These are phyloP conservation scores for Multifurca ochricompacta DNA, from an alignment of 768 basidiomycete species.

Conservation along the genomic window DNA sequence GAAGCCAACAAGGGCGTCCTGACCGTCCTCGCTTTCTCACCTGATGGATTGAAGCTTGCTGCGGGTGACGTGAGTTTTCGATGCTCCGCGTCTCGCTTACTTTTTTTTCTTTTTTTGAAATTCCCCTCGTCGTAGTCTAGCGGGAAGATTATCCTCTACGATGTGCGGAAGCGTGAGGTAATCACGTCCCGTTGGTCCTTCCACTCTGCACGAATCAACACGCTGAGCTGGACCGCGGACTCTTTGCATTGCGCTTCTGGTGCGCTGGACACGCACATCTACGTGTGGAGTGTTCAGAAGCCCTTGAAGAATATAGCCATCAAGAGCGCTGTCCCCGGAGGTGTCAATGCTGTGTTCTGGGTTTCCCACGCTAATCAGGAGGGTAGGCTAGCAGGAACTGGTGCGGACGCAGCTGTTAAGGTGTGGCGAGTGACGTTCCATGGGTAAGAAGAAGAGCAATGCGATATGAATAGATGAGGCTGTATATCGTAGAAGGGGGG, in stretches of 20 bases:
- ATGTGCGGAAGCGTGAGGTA: conserved; percentile 59
- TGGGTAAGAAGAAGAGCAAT: conserved; percentile 15
- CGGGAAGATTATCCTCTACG: conserved; percentile 76
- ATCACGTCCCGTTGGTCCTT: conserved; percentile 77
- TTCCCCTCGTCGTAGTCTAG: conserved; percentile 43
- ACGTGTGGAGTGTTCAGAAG: conserved; percentile 72
- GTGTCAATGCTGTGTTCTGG: conserved; percentile 80
- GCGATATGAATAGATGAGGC: neutral
- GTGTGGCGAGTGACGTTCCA: conserved; percentile 56
- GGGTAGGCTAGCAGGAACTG: conserved; percentile 54
- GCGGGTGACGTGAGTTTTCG: conserved; percentile 70
- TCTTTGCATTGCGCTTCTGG: conserved; percentile 77
- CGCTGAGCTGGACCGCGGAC: conserved; percentile 69
- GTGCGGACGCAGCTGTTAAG: conserved; percentile 76
- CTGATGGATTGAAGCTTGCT: conserved; percentile 66
- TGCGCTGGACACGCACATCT: conserved; percentile 89
- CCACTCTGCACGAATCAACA: conserved; percentile 76
- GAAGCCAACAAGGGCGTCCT: conserved; percentile 66
- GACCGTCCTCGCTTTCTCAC: conserved; percentile 71
- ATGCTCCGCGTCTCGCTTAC: neutral
- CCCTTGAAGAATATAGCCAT: conserved; percentile 71
- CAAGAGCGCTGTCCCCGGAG: conserved; percentile 81
- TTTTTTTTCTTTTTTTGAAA: neutral
- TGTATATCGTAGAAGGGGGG: too few relatives aligned
- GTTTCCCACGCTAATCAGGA: conserved; percentile 33